Percentiles rank a stretch among this genome's conserved stretches.
Evolutionary conservation across 306 rosid species (phyloP).

Genomic region (Fragaria nilgerrensis): DNA sequence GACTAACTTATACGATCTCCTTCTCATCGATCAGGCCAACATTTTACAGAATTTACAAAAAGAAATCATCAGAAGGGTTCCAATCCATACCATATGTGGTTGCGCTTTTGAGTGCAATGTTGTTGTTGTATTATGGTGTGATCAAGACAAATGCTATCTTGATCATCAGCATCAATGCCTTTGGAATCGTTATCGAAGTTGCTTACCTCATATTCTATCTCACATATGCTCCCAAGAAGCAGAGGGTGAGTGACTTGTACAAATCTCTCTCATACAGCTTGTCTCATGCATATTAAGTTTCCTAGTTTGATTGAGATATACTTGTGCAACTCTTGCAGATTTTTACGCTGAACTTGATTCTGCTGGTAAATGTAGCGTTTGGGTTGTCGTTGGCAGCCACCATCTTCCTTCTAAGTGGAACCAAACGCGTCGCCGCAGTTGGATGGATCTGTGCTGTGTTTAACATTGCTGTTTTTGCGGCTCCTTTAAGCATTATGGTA

Average conservation of each 20-base stretch:
- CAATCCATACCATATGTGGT: slow-evolving; percentile 65
- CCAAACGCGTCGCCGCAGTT: slow-evolving; percentile 33
- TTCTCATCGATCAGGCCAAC: slow-evolving; percentile 53
- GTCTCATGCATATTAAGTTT: not conserved
- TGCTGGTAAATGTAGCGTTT: slow-evolving; percentile 28
- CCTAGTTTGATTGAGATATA: not conserved
- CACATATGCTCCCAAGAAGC: slow-evolving; percentile 46
- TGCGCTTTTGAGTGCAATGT: slow-evolving; percentile 60
- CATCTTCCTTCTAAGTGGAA: slow-evolving; percentile 29
- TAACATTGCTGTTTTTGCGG: slow-evolving; percentile 64
- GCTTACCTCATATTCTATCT: slow-evolving; percentile 39
- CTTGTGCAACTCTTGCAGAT: slow-evolving; percentile 31
- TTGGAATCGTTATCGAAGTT: slow-evolving; percentile 55
- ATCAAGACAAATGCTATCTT: slow-evolving; percentile 53
- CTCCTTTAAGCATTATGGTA: slow-evolving; percentile 77
- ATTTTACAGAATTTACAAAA: slow-evolving; percentile 56
- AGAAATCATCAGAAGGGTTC: slow-evolving; percentile 58
- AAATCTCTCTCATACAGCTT: not conserved
- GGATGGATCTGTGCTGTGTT: slow-evolving; percentile 62
- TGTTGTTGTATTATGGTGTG: slow-evolving; percentile 57
- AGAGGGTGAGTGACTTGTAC: slow-evolving; percentile 33
- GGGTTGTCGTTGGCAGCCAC: slow-evolving; percentile 36
- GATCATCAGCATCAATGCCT: slow-evolving; percentile 52
- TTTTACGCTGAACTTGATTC: slow-evolving; percentile 38
- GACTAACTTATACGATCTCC: not conserved